These are phyloP conservation scores for Gracilariopsis chorda DNA, from an alignment of 23 red algal species.

Conservation along the genomic window DNA sequence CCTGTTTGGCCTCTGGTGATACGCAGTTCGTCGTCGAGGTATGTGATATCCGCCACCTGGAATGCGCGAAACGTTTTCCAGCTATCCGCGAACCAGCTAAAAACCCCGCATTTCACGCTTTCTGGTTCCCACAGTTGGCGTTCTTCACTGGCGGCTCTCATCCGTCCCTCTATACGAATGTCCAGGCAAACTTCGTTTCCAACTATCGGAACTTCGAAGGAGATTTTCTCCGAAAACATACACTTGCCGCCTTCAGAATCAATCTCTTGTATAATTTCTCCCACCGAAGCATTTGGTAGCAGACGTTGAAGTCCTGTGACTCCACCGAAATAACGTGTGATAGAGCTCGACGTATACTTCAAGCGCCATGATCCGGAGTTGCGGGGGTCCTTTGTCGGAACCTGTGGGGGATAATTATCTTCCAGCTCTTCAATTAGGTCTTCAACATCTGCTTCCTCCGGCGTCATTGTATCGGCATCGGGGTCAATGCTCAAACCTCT, in stretches of 20 bases:
- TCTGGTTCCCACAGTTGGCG: slow-evolving; percentile 62
- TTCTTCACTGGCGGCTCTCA: slow-evolving; percentile 4
- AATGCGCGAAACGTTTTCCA: slow-evolving; percentile 75
- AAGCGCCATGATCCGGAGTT: slow-evolving; percentile 48
- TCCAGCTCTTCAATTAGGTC: slow-evolving; percentile 47
- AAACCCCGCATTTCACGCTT: slow-evolving; percentile 10
- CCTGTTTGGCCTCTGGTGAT: slow-evolving; percentile 72
- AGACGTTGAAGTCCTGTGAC: slow-evolving; percentile 52
- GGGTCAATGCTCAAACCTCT: slow-evolving; percentile 24
- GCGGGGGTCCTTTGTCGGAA: slow-evolving; percentile 16
- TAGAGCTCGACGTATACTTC: slow-evolving; percentile 44
- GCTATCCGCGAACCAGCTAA: slow-evolving; percentile 59
- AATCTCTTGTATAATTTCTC: slow-evolving; percentile 24
- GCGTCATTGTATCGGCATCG: slow-evolving; percentile 23
- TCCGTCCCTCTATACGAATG: slow-evolving; percentile 7
- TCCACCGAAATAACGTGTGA: slow-evolving; percentile 59
- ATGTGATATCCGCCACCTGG: slow-evolving; percentile 60
- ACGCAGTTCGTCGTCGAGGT: slow-evolving; percentile 44
- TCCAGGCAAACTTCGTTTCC: slow-evolving; percentile 10
- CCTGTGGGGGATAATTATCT: background rate
- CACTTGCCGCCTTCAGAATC: slow-evolving; percentile 39
- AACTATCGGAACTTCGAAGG: slow-evolving; percentile 34
- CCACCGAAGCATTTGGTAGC: slow-evolving; percentile 37
- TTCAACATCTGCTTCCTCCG: slow-evolving; percentile 37
- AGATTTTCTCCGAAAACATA: slow-evolving; percentile 24